Conservation (phyloP, 768 basidiomycete genomes). For the Neoboletus brunneissimus region DNA sequence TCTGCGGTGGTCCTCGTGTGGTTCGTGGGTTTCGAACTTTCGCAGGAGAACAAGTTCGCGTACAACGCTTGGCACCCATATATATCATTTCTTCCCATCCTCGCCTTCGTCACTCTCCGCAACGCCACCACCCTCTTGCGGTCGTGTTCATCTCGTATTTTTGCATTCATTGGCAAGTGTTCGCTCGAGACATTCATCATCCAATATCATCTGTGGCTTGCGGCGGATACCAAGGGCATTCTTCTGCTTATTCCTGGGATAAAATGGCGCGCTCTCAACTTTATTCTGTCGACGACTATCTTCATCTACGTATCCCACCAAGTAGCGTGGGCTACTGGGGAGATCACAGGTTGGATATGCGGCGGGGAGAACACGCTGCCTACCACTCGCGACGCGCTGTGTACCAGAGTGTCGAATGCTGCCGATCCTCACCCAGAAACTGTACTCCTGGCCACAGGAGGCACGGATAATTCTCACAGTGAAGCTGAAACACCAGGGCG, state of each 20-base stretch:
- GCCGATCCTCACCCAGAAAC: slow-evolving; percentile 4
- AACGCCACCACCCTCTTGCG: slow-evolving; percentile 72
- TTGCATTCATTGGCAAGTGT: slow-evolving; percentile 81
- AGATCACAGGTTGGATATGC: slow-evolving; percentile 62
- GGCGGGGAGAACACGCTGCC: slow-evolving; percentile 30
- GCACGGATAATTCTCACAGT: not conserved
- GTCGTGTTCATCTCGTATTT: slow-evolving; percentile 62
- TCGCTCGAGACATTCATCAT: slow-evolving; percentile 91
- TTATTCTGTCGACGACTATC: slow-evolving; percentile 68
- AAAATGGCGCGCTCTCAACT: slow-evolving; percentile 71
- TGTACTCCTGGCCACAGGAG: slow-evolving; percentile 6
- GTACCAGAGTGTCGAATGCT: not conserved
- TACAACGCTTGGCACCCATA: slow-evolving; percentile 88
- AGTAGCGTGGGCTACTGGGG: slow-evolving; percentile 71
- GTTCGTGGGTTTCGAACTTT: slow-evolving; percentile 83
- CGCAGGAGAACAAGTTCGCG: slow-evolving; percentile 72
- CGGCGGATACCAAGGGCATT: slow-evolving; percentile 78
- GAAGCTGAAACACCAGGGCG: slow-evolving; percentile 41
- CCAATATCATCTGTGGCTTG: slow-evolving; percentile 87
- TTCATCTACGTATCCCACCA: slow-evolving; percentile 81
- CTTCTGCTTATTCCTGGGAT: slow-evolving; percentile 77
- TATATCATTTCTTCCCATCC: slow-evolving; percentile 76
- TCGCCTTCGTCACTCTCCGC: slow-evolving; percentile 71
- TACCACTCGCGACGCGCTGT: slow-evolving; percentile 12
- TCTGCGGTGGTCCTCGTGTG: slow-evolving; percentile 60